Evolutionary conservation across 768 basidiomycete genomes (phyloP).

Genomic region (Naganishia onofrii): DNA sequence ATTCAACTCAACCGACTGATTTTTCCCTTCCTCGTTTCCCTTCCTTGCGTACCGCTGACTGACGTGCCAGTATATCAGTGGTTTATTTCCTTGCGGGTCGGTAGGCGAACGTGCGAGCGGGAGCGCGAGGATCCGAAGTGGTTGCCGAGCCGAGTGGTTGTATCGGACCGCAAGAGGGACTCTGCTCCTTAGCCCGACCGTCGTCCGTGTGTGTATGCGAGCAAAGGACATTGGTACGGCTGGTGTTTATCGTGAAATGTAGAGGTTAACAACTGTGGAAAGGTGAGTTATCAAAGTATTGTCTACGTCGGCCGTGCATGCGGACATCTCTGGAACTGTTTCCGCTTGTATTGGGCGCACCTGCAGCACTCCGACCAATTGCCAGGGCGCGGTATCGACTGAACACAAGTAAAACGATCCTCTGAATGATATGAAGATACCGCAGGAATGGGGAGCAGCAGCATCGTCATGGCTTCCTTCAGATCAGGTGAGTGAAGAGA

Average conservation of each 20-base stretch:
- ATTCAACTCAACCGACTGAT: constrained; percentile 9
- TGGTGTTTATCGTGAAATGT: no score
- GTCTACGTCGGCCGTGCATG: not conserved
- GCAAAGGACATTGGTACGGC: constrained; percentile 22
- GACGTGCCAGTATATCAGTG: constrained; percentile 31
- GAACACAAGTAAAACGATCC: no score
- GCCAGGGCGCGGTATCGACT: constrained; percentile 7
- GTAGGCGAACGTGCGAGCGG: constrained; percentile 41
- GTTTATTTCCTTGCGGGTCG: not conserved
- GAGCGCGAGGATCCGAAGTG: constrained; percentile 47
- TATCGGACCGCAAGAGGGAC: not conserved
- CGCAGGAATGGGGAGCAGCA: not conserved
- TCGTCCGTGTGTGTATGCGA: constrained; percentile 4
- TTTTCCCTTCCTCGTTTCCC: not conserved
- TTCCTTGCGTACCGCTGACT: constrained; percentile 24
- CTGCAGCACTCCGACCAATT: constrained; percentile 9
- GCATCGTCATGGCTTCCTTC: constrained; percentile 14
- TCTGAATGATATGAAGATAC: not conserved
- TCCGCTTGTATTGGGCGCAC: not conserved
- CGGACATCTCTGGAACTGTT: not conserved
- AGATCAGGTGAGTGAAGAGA: not conserved
- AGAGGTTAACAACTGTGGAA: no score
- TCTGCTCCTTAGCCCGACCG: not conserved
- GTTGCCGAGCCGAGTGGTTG: constrained; percentile 15
- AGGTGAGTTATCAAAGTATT: no score